Base-by-base conservation (phyloP, 1,284 basidiomycete genomes). In the Trichosporon ovoides region DNA sequence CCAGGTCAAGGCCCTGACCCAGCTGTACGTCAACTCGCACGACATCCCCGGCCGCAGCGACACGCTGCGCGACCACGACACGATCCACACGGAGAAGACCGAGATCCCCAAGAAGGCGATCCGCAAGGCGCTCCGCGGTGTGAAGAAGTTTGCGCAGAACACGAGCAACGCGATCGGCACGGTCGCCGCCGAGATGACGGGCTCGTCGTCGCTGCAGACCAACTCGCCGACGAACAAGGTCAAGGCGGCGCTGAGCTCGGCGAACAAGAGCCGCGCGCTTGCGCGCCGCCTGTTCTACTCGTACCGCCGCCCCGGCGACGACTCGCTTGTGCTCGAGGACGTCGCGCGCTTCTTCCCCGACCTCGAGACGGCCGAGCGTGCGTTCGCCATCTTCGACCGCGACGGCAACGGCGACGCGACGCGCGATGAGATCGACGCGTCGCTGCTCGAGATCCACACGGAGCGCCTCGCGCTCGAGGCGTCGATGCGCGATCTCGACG, bases 401-500 rank as follows among this genome's bases (percentile, higher is more conserved):
- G 90, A 96, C 72, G 80, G 79, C 46, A 93, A 93, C 68, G 89
- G 89, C 2, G 88, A 91, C 68, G 83, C 83, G 12, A 83, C 83
- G 1, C 78, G 84, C n/a, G 87, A 89, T 59, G 88, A 89, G 76
- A 77, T 87, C 28, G 87, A 89, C 72, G 81, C 87, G 77, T 84
- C 88, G 14, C 86, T 88, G 75, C 79, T 90, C 81, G 86, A 90
- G 55, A 83, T 91, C 58, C 91, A 94, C 73, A 84, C 89, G 33
- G 92, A 95, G 69, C 85, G 92, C 62, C 77, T 92, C 38, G 86
- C 87, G 7, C 83, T 96, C 55, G 87, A 90, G 63, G 86, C 87
- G 68, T 90, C 87, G 12, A 91, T 97, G 90, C 83, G 86, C 38
- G 91, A 95, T 74, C 80, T 95, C 55, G 92, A 96, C 75, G 90